A percentile compares a stretch with the other conserved stretches of the same genome.
These are phyloP conservation scores for Fusarium siculi DNA, from an alignment of 2,329 filamentous ascomycete genomes.

Conservation along the genomic window DNA sequence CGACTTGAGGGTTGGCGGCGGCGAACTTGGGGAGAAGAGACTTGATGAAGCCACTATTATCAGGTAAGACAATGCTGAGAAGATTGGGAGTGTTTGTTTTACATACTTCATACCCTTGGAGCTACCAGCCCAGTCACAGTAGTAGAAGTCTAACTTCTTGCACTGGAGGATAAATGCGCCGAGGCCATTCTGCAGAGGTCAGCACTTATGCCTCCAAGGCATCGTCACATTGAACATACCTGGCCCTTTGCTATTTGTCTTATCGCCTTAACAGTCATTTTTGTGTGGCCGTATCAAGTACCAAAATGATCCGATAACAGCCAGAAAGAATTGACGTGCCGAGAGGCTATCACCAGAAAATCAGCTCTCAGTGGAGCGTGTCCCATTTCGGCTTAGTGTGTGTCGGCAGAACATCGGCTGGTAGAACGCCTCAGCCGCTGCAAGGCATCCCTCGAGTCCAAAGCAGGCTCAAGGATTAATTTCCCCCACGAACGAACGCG, in stretches of 20 bases:
- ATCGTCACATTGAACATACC: constrained; percentile 51
- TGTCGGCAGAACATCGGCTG: constrained; percentile 36
- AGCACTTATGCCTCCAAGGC: constrained; percentile 9
- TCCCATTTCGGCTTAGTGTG: constrained; percentile 43
- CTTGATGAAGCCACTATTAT: constrained; percentile 80
- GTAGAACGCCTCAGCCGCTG: constrained; percentile 9
- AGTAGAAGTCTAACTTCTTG: constrained; percentile 94
- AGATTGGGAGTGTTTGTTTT: background rate
- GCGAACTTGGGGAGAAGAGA: constrained; percentile 82
- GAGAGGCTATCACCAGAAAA: constrained; percentile 40
- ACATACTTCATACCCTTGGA: constrained; percentile 93
- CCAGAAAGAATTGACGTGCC: constrained; percentile 33
- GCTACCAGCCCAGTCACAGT: constrained; percentile 95
- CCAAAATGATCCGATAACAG: constrained; percentile 43
- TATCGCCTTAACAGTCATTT: constrained; percentile 67
- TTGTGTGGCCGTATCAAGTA: constrained; percentile 47
- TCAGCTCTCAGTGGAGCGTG: constrained; percentile 27
- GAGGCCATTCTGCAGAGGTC: constrained; percentile 80
- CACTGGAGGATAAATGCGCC: constrained; percentile 98
- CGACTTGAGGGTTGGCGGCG: constrained; percentile 82
- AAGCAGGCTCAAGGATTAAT: constrained; percentile 35
- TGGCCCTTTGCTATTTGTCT: constrained; percentile 63
- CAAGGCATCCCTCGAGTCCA: constrained; percentile 23
- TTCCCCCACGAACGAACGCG: constrained; percentile 34
- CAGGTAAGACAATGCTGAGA: constrained; percentile 40